Evolutionary conservation across 169 alveolate species (phyloP).

Genomic region (Blepharisma undulans): DNA sequence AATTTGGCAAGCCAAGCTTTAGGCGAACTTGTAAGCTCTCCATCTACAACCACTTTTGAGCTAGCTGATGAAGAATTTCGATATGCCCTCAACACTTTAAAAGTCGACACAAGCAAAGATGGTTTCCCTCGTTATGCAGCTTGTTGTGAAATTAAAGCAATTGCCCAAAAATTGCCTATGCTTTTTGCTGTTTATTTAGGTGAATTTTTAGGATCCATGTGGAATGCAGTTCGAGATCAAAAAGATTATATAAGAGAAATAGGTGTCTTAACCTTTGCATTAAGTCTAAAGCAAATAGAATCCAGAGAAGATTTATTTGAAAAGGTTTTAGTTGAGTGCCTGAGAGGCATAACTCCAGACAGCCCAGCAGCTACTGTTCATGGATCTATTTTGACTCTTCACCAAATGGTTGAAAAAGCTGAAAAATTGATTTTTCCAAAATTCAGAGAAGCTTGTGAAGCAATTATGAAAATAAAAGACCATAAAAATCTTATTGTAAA

Average conservation of each 20-base stretch:
- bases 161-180: constrained; percentile 24
- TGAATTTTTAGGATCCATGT: constrained; percentile 24
- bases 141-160: constrained; percentile 30
- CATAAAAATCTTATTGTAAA: constrained; percentile 20
- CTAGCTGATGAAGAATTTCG: constrained; percentile 39
- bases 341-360: not conserved
- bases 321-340: constrained; percentile 12
- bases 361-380: not conserved
- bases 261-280: constrained; percentile 28
- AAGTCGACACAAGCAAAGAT: constrained; percentile 29
- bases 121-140: constrained; percentile 36
- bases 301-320: constrained; percentile 19
- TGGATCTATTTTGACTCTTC: not conserved
- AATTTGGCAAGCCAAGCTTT: constrained; percentile 8
- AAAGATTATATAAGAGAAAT: constrained; percentile 33
- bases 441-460: not conserved
- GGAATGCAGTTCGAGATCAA: constrained; percentile 37
- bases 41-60: constrained; percentile 41
- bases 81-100: constrained; percentile 3
- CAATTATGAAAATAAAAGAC: constrained; percentile 10
- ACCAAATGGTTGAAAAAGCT: constrained; percentile 3
- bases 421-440: not conserved
- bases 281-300: not conserved
- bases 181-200: constrained; percentile 34
- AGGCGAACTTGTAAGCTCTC: constrained; percentile 29